Evolutionary conservation across 306 rosid genomes (phyloP), one percentile per base, ranked within the genome.

Genomic region (Senna siamea): DNA sequence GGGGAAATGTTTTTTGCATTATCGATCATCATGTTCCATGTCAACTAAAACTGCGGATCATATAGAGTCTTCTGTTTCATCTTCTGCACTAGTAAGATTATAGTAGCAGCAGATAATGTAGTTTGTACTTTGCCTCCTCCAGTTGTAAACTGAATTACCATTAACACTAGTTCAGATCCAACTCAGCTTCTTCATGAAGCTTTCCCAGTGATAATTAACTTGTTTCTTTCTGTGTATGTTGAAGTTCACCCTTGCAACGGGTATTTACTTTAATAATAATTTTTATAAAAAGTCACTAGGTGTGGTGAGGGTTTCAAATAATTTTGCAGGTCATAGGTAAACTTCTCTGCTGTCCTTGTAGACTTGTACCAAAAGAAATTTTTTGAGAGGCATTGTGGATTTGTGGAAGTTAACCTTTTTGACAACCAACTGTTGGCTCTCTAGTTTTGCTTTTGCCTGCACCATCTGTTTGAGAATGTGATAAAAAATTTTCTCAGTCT

Each of bases 161-260:
- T 72, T 35, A 46, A 34, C 15, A 40, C 46, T 65, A n/a, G 9
- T 82, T 68, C 53, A 17, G 69, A 73, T 82, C 69, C 52, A 8
- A 43, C 9, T 62, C 7, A 43, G 23, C 17, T 69, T 32, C 28
- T 0, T 51, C 20, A 40, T 41, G 11, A 46, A 41, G 52, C 14
- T 19, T 50, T 35, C 20, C 54, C 37, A 4, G 5, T 23, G 9
- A 67, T n/a, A n/a, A n/a, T 52, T 13, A 15, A 14, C 12, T 5
- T 30, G 41, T 20, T 40, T 6, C 22, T 20, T 0, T 12, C 15
- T 57, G 64, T 32, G 44, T 12, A 5, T 14, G 23, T 20, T 63
- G 67, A 17, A 61, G n/a, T 51, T 9, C 17, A 18, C 7, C 4
- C 26, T 37, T 35, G 48, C 68, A 18, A 62, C n/a, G 12, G 9